Percentiles rank a stretch among this genome's conserved stretches.
Conservation (phyloP, 2,329 filamentous ascomycete genomes). For the Myriosclerotinia duriaeana region DNA sequence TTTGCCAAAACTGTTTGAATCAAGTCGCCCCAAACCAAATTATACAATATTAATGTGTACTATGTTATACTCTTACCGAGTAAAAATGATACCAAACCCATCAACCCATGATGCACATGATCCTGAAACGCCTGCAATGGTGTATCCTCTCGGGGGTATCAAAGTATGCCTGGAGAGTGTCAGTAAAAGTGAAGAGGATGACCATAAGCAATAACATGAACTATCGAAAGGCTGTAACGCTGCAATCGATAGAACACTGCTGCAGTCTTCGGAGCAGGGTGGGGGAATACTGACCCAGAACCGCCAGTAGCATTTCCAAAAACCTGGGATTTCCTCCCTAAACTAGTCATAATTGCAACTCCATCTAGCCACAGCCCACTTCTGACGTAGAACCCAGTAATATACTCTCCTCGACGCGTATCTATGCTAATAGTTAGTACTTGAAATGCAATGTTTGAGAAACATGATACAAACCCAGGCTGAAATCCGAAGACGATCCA, state of each 20-base stretch:
- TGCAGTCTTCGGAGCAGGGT: background rate
- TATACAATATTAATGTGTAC: conserved; percentile 23
- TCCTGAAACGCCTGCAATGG: conserved; percentile 82
- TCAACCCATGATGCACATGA: conserved; percentile 80
- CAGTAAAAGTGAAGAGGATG: background rate
- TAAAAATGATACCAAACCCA: conserved; percentile 79
- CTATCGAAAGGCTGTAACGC: background rate
- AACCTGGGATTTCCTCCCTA: conserved; percentile 80
- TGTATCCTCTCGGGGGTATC: conserved; percentile 86
- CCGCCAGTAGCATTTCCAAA: conserved; percentile 82
- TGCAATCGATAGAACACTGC: background rate
- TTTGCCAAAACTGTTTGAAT: conserved; percentile 12
- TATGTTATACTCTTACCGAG: conserved; percentile 47
- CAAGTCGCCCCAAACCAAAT: conserved; percentile 13
- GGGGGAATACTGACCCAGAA: conserved; percentile 66
- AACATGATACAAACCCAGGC: conserved; percentile 60
- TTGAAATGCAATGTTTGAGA: background rate
- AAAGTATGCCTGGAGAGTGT: conserved; percentile 67
- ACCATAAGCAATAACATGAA: background rate
- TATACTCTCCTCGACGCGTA: conserved; percentile 77
- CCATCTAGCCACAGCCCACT: conserved; percentile 83
- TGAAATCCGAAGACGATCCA: conserved; percentile 69
- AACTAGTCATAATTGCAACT: conserved; percentile 83
- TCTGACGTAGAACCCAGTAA: conserved; percentile 82
- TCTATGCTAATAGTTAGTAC: conserved; percentile 51